Evolutionary conservation across 2,329 filamentous ascomycete genomes (phyloP), one percentile per base, ranked within the genome.

Genomic region (Pyrenophora tritici-repentis): DNA sequence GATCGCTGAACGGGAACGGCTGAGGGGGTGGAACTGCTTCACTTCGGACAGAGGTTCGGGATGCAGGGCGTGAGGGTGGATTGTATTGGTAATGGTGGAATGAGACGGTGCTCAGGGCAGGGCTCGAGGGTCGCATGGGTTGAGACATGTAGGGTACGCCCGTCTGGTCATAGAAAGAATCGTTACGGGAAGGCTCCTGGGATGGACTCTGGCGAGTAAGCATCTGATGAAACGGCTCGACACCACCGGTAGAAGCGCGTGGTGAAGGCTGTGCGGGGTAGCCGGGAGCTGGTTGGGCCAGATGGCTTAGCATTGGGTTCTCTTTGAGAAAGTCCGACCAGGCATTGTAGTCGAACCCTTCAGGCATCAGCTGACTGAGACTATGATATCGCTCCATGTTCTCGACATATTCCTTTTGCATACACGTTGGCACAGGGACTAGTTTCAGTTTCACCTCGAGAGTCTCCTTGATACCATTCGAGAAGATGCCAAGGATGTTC

Each of bases 391-490:
- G 81, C 59, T 84, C 83, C 79, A 86, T 84, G 55, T 78, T 85
- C 59, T 80, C 80, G 35, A 83, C 69, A 61, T 84, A 85, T 72
- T 86, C 82, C 56, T 77, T 83, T 68, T 86, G 83, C 57, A 83
- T 72, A 26, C 80, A 81, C 44, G 83, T 89, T 14, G 86, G 82
- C 31, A 96, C 87, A 13, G 88, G 87, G 2, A 91, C 88, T 49
- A 99, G 80, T 68, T 90, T 91, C 55, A 99, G 80, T 72, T 89
- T 96, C 59, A 99, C 93, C 76, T 99, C 94, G 52, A 99, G 77
- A 0, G 90, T 97, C 74, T 97, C 92, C 62, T 87, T 88, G 53
- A 87, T 82, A 26, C 90, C 91, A 65, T 89, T 90, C 33, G 86
- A 86, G 70, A 97, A 96, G 18, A 97, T 79, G 8, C 89, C 90